Base-by-base conservation (phyloP, 306 rosid genomes). In the Glycine soja region DNA sequence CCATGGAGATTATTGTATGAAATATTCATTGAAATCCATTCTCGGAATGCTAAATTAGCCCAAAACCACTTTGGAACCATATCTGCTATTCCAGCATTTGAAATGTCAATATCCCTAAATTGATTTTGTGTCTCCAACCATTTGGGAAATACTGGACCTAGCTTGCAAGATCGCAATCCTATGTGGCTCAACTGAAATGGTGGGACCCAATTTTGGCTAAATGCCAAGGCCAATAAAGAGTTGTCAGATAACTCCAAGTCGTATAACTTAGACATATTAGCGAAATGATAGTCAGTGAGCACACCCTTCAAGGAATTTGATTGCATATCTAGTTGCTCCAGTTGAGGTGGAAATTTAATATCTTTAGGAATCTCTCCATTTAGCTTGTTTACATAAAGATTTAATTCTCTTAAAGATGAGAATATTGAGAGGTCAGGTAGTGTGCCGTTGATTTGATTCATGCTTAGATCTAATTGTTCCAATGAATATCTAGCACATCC, bases 91-190 rank as follows among this genome's bases (percentile, higher is more conserved):
- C 30, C 30, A 1, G 30, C 30, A 24, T 24, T 24, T 24, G 30
- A 24, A 24, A 24, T 24, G 30, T 24, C 30, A 24, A 24, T 24
- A 24, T 24, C 1, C 30, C 2, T 2, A 24, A 24, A 24, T 24
- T 24, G 30, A 24, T 24, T 24, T 24, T 24, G 86, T 50, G 77
- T 59, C 0, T 9, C 8, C 53, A 82, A 36, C 86, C 86, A 82
- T 10, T 48, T 70, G 4, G 86, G 74, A 51, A 82, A 82, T 16
- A 3, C 0, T 13, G 82, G 82, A 61, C 82, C 86, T 14, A 83
- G 3, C 12, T 3, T 42, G 67, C 82, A 83, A 10, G 73, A 77
- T 24, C 18, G 1, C 16, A 83, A 8, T 50, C 0, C 0, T n/a
- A 77, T 24, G 0, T 0, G 0, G 0, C 10, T 1, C 7, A 77